phyloP scores from a whole-genome alignment of 2,329 filamentous ascomycete genomes.

The Didymella segeticola region DNA sequence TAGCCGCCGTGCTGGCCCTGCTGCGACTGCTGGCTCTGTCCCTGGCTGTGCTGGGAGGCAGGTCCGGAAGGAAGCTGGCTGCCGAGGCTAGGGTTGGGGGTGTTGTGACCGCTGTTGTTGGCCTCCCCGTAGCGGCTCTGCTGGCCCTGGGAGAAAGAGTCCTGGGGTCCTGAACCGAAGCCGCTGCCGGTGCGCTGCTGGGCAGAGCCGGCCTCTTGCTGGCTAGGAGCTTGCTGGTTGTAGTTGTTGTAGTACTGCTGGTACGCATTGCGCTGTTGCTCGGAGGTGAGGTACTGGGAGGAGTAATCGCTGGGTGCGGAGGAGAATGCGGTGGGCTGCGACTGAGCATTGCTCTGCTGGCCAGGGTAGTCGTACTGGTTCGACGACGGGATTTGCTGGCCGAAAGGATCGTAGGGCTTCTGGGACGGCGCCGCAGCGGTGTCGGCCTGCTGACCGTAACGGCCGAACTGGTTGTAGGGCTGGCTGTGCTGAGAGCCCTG shows the following conservation, averaged over 20 bases:
- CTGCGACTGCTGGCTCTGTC: conserved; percentile 54
- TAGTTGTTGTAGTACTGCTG: conserved; percentile 69
- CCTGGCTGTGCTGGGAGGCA: conserved; percentile 56
- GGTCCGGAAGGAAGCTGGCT: conserved; percentile 59
- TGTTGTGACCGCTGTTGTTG: conserved; percentile 88
- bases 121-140: conserved; percentile 77
- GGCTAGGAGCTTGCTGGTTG: conserved; percentile 60
- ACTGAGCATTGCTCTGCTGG: conserved; percentile 62
- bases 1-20: conserved; percentile 51
- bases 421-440: conserved; percentile 69
- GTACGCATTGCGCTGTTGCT: conserved; percentile 76
- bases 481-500: conserved; percentile 54
- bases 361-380: conserved; percentile 57
- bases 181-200: conserved; percentile 81
- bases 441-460: conserved; percentile 68
- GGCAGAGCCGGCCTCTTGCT: conserved; percentile 72
- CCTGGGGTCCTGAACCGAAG: conserved; percentile 68
- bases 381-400: conserved; percentile 68
- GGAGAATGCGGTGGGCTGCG: conserved; percentile 71
- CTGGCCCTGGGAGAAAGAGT: conserved; percentile 70
- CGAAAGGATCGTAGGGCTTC: conserved; percentile 89
- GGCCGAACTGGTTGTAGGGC: conserved; percentile 69
- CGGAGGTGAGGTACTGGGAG: conserved; percentile 79
- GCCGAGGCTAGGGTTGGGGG: conserved; percentile 78
- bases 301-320: conserved; percentile 81